A percentile compares a stretch with the other conserved stretches of the same genome.
Conservation (phyloP, 1,284 basidiomycete genomes). For the Fomes fomentarius region DNA sequence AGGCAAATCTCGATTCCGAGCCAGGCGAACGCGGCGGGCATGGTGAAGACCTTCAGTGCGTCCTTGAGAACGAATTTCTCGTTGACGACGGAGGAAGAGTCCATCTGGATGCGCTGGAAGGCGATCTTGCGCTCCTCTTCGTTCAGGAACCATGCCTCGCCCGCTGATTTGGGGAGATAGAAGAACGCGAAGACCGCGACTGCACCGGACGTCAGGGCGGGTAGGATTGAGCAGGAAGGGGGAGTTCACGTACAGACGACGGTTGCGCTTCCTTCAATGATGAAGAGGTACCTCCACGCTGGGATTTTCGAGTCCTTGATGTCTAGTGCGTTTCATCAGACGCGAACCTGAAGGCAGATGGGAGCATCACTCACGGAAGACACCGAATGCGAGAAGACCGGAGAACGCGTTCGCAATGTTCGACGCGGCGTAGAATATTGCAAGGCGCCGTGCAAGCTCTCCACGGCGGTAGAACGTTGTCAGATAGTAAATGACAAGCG, state of each 20-base stretch:
- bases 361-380: conserved; percentile 19
- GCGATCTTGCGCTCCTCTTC: conserved; percentile 48
- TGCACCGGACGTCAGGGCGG: neutral
- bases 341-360: no score
- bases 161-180: conserved; percentile 42
- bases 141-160: conserved; percentile 46
- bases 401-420: conserved; percentile 37
- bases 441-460: conserved; percentile 41
- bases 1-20: conserved; percentile 46
- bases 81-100: conserved; percentile 51
- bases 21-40: conserved; percentile 48
- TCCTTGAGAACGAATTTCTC: conserved; percentile 47
- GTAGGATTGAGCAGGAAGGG: neutral
- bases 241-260: conserved; percentile 7
- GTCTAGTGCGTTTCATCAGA: neutral
- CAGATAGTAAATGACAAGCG: conserved; percentile 52
- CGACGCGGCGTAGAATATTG: conserved; percentile 40
- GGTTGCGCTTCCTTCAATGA: conserved; percentile 36
- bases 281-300: conserved; percentile 40
- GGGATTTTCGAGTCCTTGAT: conserved; percentile 14
- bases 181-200: conserved; percentile 44
- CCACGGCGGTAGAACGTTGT: conserved; percentile 44
- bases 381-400: conserved; percentile 22
- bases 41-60: conserved; percentile 47
- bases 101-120: conserved; percentile 45